A percentile compares a stretch with the other conserved stretches of the same genome.
Evolutionary conservation across 2,329 filamentous ascomycete species (phyloP).

Genomic region (Raffaelea deltoideospora): DNA sequence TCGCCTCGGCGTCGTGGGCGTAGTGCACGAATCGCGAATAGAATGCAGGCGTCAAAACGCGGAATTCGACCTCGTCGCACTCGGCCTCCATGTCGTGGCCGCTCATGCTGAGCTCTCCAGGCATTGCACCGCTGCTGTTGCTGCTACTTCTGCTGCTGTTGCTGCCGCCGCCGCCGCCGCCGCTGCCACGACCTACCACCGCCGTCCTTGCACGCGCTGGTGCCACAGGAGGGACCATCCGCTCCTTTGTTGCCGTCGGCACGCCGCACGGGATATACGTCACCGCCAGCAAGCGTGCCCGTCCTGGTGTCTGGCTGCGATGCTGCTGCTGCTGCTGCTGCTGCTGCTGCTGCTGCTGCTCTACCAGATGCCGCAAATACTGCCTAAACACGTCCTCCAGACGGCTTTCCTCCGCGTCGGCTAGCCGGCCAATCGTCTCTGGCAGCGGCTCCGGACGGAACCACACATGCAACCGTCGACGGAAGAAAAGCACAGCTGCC

Average conservation of each 20-base stretch:
- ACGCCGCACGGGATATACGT: constrained; percentile 39
- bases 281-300: constrained; percentile 27
- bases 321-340: too few relatives aligned
- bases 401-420: constrained; percentile 30
- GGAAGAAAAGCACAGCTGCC: constrained; percentile 41
- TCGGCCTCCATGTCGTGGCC: constrained; percentile 2
- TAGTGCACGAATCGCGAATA: constrained; percentile 53
- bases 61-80: constrained; percentile 32
- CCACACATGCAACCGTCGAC: constrained; percentile 45
- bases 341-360: too few relatives aligned
- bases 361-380: constrained; percentile 34
- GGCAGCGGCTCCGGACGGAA: constrained; percentile 46
- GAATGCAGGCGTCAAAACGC: constrained; percentile 48
- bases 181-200: too few relatives aligned
- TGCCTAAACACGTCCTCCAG: constrained; percentile 31
- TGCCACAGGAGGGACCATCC: constrained; percentile 18
- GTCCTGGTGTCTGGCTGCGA: constrained; percentile 11
- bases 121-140: neutral
- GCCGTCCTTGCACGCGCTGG: neutral
- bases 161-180: neutral
- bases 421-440: constrained; percentile 36
- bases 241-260: constrained; percentile 18
- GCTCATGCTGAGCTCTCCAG: too few relatives aligned
- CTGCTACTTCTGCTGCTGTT: neutral
- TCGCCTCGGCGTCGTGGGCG: constrained; percentile 42